Evolutionary conservation across 495 filamentous ascomycete genomes (phyloP), one percentile per base, ranked within the genome.

Genomic region (Hypoxylon lenormandii): DNA sequence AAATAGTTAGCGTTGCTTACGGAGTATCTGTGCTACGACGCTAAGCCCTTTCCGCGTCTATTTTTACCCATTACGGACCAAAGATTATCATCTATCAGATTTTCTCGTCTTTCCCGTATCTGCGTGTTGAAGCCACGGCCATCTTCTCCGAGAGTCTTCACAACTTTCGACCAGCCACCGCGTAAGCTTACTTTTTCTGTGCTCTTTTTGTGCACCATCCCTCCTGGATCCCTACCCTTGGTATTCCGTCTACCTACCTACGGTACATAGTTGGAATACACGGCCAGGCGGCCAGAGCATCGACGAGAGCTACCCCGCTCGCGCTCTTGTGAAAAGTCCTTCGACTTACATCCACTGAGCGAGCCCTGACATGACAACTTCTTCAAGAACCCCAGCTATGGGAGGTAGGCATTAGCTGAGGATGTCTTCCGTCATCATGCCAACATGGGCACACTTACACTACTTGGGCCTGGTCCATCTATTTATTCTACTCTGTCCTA

Each of bases 1-100:
- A 51, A 33, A 23, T n/a, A 19, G 61, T 58, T 65, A 65, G 47
- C 16, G 23, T 51, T 50, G 61, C 61, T 57, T 51, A 65, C 46
- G 21, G 21, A 51, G 64, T 55, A 63, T 28, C 46, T 45, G 47
- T 50, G 42, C 22, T 22, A 49, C 36, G 22, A 58, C 46, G 26
- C 59, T 69, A 57, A 68, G 13, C 57, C 53, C 13, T 53, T 59
- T 69, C 13, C 15, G 7, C 13, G 13, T 55, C 45, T 45, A 68
- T 46, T 58, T 47, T 47, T 47, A 4, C 8, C 36, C 36, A 38
- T 38, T 38, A 38, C 13, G 36, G 36, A 38, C 13, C 36, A 38
- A 12, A 38, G 36, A 42, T 42, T 16, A 3, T 42, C 38, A 42
- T 4, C 38, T 42, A 42, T 45, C 42, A 19, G 15, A 45, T 45